A percentile compares a stretch with the other conserved stretches of the same genome.
Conservation (phyloP, 2,329 filamentous ascomycete species). For the Incumbomyces delicatus region DNA sequence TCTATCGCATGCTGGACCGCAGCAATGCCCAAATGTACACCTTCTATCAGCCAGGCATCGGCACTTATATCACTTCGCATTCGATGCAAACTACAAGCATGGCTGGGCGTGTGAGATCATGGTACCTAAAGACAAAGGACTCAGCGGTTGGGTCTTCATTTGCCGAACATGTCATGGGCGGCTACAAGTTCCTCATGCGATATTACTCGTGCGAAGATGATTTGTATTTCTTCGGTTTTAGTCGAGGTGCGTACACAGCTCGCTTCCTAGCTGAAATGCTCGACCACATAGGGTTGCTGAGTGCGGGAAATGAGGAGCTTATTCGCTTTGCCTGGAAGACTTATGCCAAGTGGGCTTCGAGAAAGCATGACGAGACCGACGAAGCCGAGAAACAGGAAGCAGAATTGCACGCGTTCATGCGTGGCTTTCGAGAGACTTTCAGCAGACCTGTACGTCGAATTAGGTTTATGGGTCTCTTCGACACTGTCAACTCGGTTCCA, state of each 20-base stretch:
- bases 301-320: slow-evolving; percentile 78
- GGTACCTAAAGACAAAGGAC: slow-evolving; percentile 56
- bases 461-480: slow-evolving; percentile 68
- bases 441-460: slow-evolving; percentile 64
- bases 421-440: slow-evolving; percentile 71
- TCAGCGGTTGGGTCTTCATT: slow-evolving; percentile 72
- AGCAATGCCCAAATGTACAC: slow-evolving; percentile 17
- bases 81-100: slow-evolving; percentile 40
- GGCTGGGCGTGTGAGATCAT: slow-evolving; percentile 39
- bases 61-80: slow-evolving; percentile 56
- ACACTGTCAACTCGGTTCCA: slow-evolving; percentile 72
- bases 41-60: slow-evolving; percentile 39
- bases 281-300: slow-evolving; percentile 68
- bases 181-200: slow-evolving; percentile 70
- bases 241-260: slow-evolving; percentile 62
- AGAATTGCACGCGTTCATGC: slow-evolving; percentile 66
- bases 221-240: slow-evolving; percentile 67
- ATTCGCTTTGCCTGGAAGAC: slow-evolving; percentile 76
- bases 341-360: slow-evolving; percentile 60
- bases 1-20: slow-evolving; percentile 30
- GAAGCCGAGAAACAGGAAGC: slow-evolving; percentile 40
- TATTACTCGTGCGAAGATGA: slow-evolving; percentile 52
- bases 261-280: slow-evolving; percentile 75
- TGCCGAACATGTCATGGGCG: slow-evolving; percentile 71
- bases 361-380: slow-evolving; percentile 25